Evolutionary conservation across 176 grass and related monocot species (phyloP).

Genomic region (Oryza punctata): DNA sequence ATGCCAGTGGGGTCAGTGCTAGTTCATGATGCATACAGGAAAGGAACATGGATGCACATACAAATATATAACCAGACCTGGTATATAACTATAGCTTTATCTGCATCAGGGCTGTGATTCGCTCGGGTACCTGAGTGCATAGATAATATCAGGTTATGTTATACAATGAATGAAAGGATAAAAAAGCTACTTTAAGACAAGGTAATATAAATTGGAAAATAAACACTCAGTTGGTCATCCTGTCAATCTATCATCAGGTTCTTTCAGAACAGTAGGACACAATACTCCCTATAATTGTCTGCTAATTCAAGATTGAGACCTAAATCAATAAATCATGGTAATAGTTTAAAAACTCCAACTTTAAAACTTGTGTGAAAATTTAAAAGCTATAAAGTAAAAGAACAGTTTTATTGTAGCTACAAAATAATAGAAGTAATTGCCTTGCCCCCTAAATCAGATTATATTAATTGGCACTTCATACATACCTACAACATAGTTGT

Average conservation of each 20-base stretch:
- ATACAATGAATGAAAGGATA: conserved; percentile 32
- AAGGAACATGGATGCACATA: conserved; percentile 3
- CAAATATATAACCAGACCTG: conserved; percentile 60
- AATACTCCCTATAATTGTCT: not conserved
- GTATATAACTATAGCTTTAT: conserved; percentile 89
- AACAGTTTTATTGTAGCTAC: not conserved
- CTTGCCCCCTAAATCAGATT: not conserved
- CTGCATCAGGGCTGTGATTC: conserved; percentile 59
- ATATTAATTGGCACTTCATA: conserved; percentile 17
- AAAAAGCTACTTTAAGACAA: not conserved
- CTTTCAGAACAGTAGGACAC: not conserved
- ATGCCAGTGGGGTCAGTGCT: conserved; percentile 32
- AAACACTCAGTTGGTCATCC: not conserved
- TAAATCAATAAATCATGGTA: not conserved
- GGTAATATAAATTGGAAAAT: not conserved
- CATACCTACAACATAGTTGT: conserved; percentile 17
- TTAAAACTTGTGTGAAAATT: not conserved
- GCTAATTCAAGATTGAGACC: not conserved
- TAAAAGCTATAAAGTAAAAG: not conserved
- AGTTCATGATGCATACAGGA: not conserved
- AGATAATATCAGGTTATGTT: conserved; percentile 33
- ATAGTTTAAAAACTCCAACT: not conserved
- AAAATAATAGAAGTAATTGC: conserved; percentile 5
- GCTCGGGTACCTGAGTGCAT: conserved; percentile 48
- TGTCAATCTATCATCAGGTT: not conserved